Evolutionary conservation across 2,329 filamentous ascomycete genomes (phyloP), one percentile per base, ranked within the genome.

Genomic region (Ophiocordyceps sinensis): DNA sequence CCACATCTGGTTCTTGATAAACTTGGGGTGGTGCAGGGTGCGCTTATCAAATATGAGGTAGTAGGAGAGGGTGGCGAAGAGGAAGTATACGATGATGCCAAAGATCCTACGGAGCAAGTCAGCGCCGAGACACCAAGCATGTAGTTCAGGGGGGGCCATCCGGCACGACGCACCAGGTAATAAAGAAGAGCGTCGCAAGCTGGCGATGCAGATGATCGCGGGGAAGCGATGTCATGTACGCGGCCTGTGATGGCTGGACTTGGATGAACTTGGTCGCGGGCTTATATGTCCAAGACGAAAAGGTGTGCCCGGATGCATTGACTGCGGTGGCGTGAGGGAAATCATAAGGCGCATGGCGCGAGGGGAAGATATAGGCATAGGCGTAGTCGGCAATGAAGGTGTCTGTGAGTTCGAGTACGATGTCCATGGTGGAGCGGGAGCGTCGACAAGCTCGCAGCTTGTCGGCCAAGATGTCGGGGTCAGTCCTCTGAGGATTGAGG

Each of bases 41-140:
- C 77, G 74, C 63, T 95, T 91, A 64, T 95, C 88, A 66, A 94
- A 95, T 56, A 95, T 71, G 65, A 94, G 82, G 54, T 81, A 53
- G 64, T 93, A 96, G 14, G 87, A 94, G 15, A 93, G 69, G 6
- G 79, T 72, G 4, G 88, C 84, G 57, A 85, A 86, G 48, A 85
- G 53, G 60, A 89, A 94, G 71, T 95, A 96, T 42, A 91, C 69
- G 37, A 87, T 49, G 29, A 88, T 62, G 42, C 88, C 89, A 53
- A 94, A 94, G 51, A 94, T 60, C 81, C 88, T 95, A 11, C 23
- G 11, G 21, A 14, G 10, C 21, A 38, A 36, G 39, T 47, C 40
- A 45, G 45, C 35, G 19, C 19, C 13, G 34, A 13, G 4, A 30
- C 28, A 21, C 17, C 14, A 36, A 34, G 38, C 9, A 28, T 26